phyloP scores from a whole-genome alignment of 495 filamentous ascomycete species.

The Hyaloscypha finlandica region DNA sequence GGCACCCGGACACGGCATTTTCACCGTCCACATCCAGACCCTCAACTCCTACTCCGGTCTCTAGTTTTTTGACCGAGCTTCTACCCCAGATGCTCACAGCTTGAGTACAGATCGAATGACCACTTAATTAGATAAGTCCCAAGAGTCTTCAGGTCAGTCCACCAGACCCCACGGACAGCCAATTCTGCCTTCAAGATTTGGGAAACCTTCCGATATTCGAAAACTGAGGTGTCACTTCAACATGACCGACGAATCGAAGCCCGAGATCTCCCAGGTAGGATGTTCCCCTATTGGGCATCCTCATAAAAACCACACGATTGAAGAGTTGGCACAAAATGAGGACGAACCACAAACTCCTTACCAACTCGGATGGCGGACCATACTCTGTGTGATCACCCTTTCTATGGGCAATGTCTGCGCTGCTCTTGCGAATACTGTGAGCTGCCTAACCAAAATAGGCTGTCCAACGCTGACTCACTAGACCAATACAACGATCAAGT shows the following conservation, averaged over 20 bases:
- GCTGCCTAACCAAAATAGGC: neutral
- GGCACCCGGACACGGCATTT: neutral
- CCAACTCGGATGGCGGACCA: conserved; percentile 20
- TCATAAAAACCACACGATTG: conserved; percentile 14
- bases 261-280: conserved; percentile 14
- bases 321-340: conserved; percentile 16
- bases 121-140: conserved; percentile 7
- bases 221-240: neutral
- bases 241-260: conserved; percentile 7
- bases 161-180: neutral
- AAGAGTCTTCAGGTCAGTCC: neutral
- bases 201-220: neutral
- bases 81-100: neutral
- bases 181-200: neutral
- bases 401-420: conserved; percentile 27
- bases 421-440: conserved; percentile 24
- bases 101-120: neutral
- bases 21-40: neutral
- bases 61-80: neutral
- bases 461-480: neutral
- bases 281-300: neutral
- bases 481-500: conserved; percentile 29
- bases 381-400: conserved; percentile 17
- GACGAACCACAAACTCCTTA: conserved; percentile 25
- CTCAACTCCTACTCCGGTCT: neutral